Evolutionary conservation across 2,329 filamentous ascomycete genomes (phyloP), one percentile per base, ranked within the genome.

Genomic region (Calonectria hongkongensis): DNA sequence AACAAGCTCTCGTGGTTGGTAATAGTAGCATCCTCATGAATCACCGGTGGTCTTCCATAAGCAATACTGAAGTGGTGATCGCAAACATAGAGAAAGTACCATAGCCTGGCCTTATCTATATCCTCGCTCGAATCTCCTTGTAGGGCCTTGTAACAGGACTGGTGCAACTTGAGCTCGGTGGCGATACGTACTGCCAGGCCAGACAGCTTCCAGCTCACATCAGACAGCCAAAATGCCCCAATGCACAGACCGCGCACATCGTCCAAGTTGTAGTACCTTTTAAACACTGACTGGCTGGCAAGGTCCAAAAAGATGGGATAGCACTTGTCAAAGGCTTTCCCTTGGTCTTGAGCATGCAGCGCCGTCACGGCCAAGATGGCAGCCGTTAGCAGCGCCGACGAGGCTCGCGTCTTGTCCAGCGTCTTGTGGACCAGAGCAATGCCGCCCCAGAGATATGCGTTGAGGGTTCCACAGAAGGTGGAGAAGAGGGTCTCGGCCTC

Each of bases 51-150:
- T 18, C 91, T 84, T 2, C 81, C 81, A 66, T 93, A 92, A 0
- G 91, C 87, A 64, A 93, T 92, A 66, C 89, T 91, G 33, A 92
- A 89, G 79, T 93, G 91, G 73, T 92, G 91, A 76, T 93, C 91
- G 77, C 91, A 92, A 1, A 92, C 90, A 76, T 92, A 93, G 0
- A 92, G 82, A 41, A 92, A 79, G 79, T 92, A 93, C 90, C 90
- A 93, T 8, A 93, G 83, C 50, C 91, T 85, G 5, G 91, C 87
- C 30, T 88, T 86, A 71, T 92, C 88, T 76, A 88, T 87, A 67
- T 89, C 85, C 73, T 89, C 85, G 4, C 75, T 81, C 0, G 86
- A 86, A 25, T 85, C 84, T 10, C 75, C 63, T 36, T 68, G 75
- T 2, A 88, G 83, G 51, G 88, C 84, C 75, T 87, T 88, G 56